Percentiles rank a stretch among this genome's conserved stretches.
Evolutionary conservation across 2,329 filamentous ascomycete genomes (phyloP).

Genomic region (Talaromyces sp.): DNA sequence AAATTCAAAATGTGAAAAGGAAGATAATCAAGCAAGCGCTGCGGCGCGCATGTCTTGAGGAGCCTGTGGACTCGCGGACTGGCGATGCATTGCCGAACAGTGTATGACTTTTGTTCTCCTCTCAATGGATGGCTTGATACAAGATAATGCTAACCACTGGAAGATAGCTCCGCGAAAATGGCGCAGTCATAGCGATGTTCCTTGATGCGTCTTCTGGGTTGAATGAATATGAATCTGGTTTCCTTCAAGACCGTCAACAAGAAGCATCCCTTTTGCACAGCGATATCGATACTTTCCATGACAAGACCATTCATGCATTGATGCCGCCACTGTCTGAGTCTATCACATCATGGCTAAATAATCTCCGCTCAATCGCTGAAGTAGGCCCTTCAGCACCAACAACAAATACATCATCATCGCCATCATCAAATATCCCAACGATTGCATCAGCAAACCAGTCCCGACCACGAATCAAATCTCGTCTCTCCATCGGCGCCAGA

Average conservation of each 20-base stretch:
- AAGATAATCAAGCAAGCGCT: slow-evolving; percentile 35
- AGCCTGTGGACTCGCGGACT: neutral
- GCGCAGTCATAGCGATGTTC: slow-evolving; percentile 40
- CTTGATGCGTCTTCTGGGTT: slow-evolving; percentile 32
- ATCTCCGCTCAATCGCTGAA: slow-evolving; percentile 31
- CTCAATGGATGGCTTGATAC: neutral
- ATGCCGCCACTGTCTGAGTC: slow-evolving; percentile 28
- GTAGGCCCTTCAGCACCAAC: slow-evolving; percentile 18
- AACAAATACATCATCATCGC: slow-evolving; percentile 8
- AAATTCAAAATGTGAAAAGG: slow-evolving; percentile 34
- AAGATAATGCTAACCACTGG: slow-evolving; percentile 21
- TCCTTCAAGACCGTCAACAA: neutral
- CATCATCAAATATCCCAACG: slow-evolving; percentile 21
- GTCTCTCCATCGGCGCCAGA: slow-evolving; percentile 14
- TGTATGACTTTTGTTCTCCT: neutral
- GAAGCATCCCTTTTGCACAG: slow-evolving; percentile 31
- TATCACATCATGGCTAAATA: slow-evolving; percentile 28
- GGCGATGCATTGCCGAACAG: neutral
- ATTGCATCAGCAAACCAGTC: slow-evolving; percentile 18
- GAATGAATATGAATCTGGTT: slow-evolving; percentile 2
- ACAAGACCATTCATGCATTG: slow-evolving; percentile 29
- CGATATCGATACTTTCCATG: slow-evolving; percentile 39
- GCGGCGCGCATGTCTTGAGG: slow-evolving; percentile 25
- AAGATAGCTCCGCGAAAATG: slow-evolving; percentile 36
- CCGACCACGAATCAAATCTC: slow-evolving; percentile 20